These are phyloP conservation scores for Mycena vitilis DNA, from an alignment of 768 basidiomycete species.

Conservation along the genomic window DNA sequence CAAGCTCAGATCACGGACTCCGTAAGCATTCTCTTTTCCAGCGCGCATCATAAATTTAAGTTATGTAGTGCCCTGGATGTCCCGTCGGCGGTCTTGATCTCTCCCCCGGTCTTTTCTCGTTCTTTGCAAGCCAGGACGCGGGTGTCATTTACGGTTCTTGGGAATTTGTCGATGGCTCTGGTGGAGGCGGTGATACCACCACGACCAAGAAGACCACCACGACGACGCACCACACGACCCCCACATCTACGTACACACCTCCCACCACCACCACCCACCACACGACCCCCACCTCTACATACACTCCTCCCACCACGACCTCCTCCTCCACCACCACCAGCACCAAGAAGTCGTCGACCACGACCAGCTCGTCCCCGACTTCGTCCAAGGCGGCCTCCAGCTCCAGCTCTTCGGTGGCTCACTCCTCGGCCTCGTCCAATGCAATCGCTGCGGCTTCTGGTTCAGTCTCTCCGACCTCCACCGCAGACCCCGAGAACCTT, in stretches of 20 bases:
- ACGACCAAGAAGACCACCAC: conserved; percentile 40
- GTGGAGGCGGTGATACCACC: conserved; percentile 37
- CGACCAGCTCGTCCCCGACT: conserved; percentile 26
- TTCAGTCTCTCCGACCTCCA: conserved; percentile 33
- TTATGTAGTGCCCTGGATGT: conserved; percentile 72
- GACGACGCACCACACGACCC: conserved; percentile 42
- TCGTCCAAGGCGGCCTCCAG: conserved; percentile 19
- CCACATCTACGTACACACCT: conserved; percentile 32
- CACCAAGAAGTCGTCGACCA: conserved; percentile 26
- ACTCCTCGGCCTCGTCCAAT: conserved; percentile 43
- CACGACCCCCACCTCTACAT: conserved; percentile 36
- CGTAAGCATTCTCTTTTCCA: conserved; percentile 23
- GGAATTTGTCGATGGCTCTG: conserved; percentile 60
- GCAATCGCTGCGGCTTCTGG: conserved; percentile 49
- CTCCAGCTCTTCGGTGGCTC: conserved; percentile 37
- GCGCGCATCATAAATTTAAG: conserved; percentile 1
- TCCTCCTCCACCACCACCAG: conserved; percentile 38
- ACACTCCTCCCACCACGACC: conserved; percentile 22
- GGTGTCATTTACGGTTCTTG: conserved; percentile 75
- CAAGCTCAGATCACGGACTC: conserved; percentile 69
- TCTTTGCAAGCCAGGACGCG: conserved; percentile 58
- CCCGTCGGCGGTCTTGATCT: conserved; percentile 76
- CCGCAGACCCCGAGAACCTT: conserved; percentile 47
- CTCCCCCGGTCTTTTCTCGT: conserved; percentile 71
- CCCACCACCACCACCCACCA: not conserved